Evolutionary conservation across 176 grass and related monocot genomes (phyloP).

Genomic region (Secale cereale): DNA sequence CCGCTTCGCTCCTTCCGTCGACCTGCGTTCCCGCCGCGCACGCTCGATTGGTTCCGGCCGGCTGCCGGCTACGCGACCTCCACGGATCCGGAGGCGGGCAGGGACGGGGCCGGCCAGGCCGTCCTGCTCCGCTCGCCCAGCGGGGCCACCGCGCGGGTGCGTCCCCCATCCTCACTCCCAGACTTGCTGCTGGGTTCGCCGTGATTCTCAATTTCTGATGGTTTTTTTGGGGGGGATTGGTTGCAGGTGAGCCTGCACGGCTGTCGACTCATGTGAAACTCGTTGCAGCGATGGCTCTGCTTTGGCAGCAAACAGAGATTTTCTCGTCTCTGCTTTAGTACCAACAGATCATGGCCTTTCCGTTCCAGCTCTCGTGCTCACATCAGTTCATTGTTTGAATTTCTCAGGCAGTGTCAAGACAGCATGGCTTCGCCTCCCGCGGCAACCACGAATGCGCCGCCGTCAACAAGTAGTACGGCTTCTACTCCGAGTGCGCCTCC

Average conservation of each 20-base stretch:
- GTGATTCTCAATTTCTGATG: neutral
- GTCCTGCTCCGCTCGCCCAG: slow-evolving; percentile 55
- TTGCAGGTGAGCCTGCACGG: slow-evolving; percentile 92
- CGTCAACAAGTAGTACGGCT: too few species aligned
- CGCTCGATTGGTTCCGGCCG: neutral
- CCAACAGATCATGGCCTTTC: too few species aligned
- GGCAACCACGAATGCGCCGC: too few species aligned
- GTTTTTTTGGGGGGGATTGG: neutral
- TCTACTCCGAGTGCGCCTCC: too few species aligned
- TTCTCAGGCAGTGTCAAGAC: too few species aligned
- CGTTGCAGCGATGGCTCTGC: too few species aligned
- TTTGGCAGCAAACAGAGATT: too few species aligned
- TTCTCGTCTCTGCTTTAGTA: too few species aligned
- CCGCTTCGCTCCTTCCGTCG: neutral
- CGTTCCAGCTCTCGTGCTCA: too few species aligned
- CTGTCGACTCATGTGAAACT: too few species aligned
- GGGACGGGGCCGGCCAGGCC: slow-evolving; percentile 33
- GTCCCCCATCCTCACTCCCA: neutral
- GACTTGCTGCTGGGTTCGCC: neutral
- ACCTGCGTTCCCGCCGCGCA: neutral
- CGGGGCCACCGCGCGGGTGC: slow-evolving; percentile 77
- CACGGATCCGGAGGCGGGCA: slow-evolving; percentile 55
- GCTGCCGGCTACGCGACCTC: neutral
- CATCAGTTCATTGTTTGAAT: too few species aligned
- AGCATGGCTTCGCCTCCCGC: too few species aligned